Percentiles rank a stretch among this genome's conserved stretches.
phyloP scores from a whole-genome alignment of 2,329 filamentous ascomycete species.

The Stagonosporopsis rhizophila region DNA sequence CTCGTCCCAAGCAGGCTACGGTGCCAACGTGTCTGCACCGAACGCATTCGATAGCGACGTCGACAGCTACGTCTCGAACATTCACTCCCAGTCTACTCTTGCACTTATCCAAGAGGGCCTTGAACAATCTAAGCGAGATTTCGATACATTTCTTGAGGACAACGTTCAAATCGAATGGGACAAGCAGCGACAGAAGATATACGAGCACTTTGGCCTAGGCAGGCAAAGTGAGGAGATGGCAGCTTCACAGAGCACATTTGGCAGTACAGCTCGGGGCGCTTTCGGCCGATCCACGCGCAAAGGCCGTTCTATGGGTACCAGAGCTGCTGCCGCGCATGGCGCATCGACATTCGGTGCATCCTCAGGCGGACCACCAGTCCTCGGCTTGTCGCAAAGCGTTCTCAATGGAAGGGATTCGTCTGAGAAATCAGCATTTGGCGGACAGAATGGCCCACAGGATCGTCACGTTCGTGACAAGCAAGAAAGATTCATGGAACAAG shows the following conservation, averaged over 20 bases:
- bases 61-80: conserved; percentile 78
- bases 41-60: conserved; percentile 62
- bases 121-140: conserved; percentile 86
- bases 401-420: conserved; percentile 70
- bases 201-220: conserved; percentile 90
- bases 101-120: conserved; percentile 93
- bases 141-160: conserved; percentile 92
- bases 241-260: conserved; percentile 47
- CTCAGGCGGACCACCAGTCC: conserved; percentile 76
- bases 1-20: conserved; percentile 70
- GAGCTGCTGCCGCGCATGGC: conserved; percentile 40
- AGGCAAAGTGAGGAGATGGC: conserved; percentile 52
- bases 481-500: conserved; percentile 76
- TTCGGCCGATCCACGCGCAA: conserved; percentile 62
- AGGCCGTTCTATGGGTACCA: conserved; percentile 49
- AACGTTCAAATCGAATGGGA: conserved; percentile 97
- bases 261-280: conserved; percentile 50
- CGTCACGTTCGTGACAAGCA: conserved; percentile 85
- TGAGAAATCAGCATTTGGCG: conserved; percentile 59
- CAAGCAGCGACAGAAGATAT: conserved; percentile 88
- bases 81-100: conserved; percentile 89
- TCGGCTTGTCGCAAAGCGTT: conserved; percentile 73
- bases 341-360: conserved; percentile 67
- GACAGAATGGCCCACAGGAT: conserved; percentile 68
- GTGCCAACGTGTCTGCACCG: conserved; percentile 50